Evolutionary conservation across 2,329 filamentous ascomycete species (phyloP), one percentile per base, ranked within the genome.

Genomic region (Fusarium illudens): DNA sequence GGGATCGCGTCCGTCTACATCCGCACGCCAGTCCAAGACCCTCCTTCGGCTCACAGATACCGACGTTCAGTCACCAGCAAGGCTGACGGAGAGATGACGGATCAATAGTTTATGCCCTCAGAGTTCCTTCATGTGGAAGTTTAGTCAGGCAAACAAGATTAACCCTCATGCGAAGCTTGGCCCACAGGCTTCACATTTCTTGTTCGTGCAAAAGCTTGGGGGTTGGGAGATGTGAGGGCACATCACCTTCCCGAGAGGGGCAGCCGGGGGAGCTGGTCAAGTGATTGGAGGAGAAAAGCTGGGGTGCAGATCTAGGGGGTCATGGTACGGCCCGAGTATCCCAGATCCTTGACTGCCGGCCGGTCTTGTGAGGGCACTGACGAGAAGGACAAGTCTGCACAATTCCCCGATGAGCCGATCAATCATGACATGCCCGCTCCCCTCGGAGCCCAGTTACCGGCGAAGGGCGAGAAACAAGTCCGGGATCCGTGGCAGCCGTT

Each of bases 301-400:
- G 70, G 71, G 71, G 71, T 72, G 62, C 53, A 70, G 61, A 54
- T 62, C 58, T 50, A 60, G 71, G 60, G 66, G 68, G 62, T 56
- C 51, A 66, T 65, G 60, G 70, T 62, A 60, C 71, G 71, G 71
- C 62, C 71, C 71, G 71, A 73, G 67, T 52, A 73, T 73, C 71
- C 71, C 66, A 53, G 66, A 69, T 57, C 64, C 67, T 63, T 56
- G 64, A 55, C 48, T 58, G 67, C 64, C 63, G 63, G 56, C 64
- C 46, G 59, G 46, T 55, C 39, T 22, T 48, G 53, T n/a, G 27
- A 30, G 20, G 22, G 20, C 36, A 29, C 17, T 25, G 27, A 42
- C 39, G 39, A 46, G 39, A 46, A 22, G 20, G 67, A 55, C 62
- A 56, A 67, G 67, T 58, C 63, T 61, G 49, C 44, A 64, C 34